These are phyloP conservation scores for Drechmeria coniospora DNA, from an alignment of 2,329 filamentous ascomycete genomes.

Conservation along the genomic window DNA sequence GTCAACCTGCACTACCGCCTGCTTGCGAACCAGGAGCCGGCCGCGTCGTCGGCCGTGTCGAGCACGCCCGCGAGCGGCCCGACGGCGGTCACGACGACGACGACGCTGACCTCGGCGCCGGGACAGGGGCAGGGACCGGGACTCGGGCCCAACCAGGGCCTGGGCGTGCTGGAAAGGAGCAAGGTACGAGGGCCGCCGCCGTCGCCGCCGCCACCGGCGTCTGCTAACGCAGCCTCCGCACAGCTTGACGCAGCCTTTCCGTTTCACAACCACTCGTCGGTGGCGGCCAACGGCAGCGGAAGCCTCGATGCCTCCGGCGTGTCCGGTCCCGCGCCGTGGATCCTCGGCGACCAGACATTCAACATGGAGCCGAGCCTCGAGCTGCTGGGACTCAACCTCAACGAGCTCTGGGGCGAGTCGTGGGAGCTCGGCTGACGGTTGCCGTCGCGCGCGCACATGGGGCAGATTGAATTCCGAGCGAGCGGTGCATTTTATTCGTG, in stretches of 20 bases:
- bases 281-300: no score
- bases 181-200: conserved; percentile 23
- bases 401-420: conserved; percentile 39
- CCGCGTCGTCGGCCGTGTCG: conserved; percentile 17
- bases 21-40: conserved; percentile 35
- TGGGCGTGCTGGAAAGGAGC: conserved; percentile 20
- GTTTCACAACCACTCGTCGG: no score
- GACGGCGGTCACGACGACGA: conserved; percentile 6
- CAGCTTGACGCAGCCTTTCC: no score
- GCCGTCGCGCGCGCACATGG: no score
- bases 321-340: conserved; percentile 18
- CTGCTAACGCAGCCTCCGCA: no score
- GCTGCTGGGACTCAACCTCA: conserved; percentile 35
- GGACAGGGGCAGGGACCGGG: no score
- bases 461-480: no score
- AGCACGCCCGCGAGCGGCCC: conserved; percentile 9
- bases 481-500: no score
- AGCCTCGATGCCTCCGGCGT: no score
- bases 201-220: conserved; percentile 7
- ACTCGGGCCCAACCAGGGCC: conserved; percentile 13
- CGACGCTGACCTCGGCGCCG: conserved; percentile 10
- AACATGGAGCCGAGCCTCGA: conserved; percentile 40
- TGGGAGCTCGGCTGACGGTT: conserved; percentile 24
- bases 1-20: conserved; percentile 43
- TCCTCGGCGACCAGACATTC: conserved; percentile 21